These are phyloP conservation scores for Isoetes engelmannii DNA, from an alignment of 83 land plant genomes.

Conservation along the genomic window DNA sequence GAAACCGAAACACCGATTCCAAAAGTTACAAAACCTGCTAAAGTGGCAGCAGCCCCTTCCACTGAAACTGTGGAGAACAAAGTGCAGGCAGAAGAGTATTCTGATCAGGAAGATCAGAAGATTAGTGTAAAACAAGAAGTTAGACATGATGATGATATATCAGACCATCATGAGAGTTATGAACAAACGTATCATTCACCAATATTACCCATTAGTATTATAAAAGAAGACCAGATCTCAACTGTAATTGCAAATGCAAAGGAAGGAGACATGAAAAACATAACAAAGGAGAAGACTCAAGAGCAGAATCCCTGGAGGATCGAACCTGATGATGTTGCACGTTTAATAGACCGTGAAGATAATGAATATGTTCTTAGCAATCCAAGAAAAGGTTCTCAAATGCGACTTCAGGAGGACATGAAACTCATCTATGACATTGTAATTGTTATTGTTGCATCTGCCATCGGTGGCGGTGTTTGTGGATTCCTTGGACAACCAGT, in stretches of 20 bases:
- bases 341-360: constrained; percentile 11
- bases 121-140: background rate
- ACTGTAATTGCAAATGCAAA: background rate
- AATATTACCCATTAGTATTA: background rate
- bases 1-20: background rate
- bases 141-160: background rate
- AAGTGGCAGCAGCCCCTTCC: background rate
- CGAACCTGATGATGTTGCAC: constrained; percentile 9
- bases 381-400: constrained; percentile 1
- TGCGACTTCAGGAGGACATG: background rate
- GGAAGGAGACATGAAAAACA: background rate
- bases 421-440: background rate
- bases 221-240: background rate
- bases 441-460: constrained; percentile 6
- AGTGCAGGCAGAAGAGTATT: background rate
- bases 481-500: constrained; percentile 12
- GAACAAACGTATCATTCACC: background rate
- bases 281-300: constrained; percentile 3
- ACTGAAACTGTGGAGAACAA: background rate
- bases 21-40: background rate
- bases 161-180: background rate
- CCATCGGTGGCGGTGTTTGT: constrained; percentile 4
- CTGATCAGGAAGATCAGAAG: background rate
- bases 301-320: background rate
- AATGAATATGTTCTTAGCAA: constrained; percentile 11